phyloP scores from a whole-genome alignment of 495 filamentous ascomycete genomes.

The Hypomontagnella submonticulosa region DNA sequence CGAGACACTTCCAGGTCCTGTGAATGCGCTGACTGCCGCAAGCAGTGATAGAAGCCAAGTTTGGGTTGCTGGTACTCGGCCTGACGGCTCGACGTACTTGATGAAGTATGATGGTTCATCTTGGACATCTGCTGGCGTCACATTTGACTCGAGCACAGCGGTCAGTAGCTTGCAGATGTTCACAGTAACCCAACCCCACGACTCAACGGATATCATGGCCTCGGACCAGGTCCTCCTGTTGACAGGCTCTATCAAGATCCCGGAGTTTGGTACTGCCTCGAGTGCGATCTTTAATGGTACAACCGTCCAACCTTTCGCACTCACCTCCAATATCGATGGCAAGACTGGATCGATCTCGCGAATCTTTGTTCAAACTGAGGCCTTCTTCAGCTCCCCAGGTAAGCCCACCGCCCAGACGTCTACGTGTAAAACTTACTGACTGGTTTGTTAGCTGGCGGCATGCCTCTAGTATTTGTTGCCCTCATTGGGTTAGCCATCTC shows the following conservation, averaged over 20 bases:
- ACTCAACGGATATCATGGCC: conserved; percentile 68
- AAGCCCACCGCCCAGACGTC: conserved; percentile 42
- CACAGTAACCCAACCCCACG: conserved; percentile 72
- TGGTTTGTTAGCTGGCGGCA: conserved; percentile 59
- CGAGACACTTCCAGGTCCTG: conserved; percentile 75
- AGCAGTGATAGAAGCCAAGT: conserved; percentile 72
- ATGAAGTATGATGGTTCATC: conserved; percentile 74
- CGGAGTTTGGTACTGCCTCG: conserved; percentile 81
- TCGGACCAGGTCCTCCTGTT: conserved; percentile 78
- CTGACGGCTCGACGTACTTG: conserved; percentile 77
- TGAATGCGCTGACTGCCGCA: conserved; percentile 79
- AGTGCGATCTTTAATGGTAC: conserved; percentile 88
- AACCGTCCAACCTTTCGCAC: conserved; percentile 77
- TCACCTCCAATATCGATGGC: conserved; percentile 73
- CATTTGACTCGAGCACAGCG: conserved; percentile 69
- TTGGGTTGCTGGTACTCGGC: conserved; percentile 78
- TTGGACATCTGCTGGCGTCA: conserved; percentile 65
- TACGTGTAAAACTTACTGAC: conserved; percentile 41
- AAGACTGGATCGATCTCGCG: conserved; percentile 68
- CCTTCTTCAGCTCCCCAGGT: conserved; percentile 61
- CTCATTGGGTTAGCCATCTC: conserved; percentile 93
- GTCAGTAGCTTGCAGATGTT: conserved; percentile 87
- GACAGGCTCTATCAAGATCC: conserved; percentile 80
- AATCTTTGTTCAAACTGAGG: conserved; percentile 79
- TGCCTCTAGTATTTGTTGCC: conserved; percentile 87